These are phyloP conservation scores for Coleophoma cylindrospora DNA, from an alignment of 2,329 filamentous ascomycete genomes.

Conservation along the genomic window DNA sequence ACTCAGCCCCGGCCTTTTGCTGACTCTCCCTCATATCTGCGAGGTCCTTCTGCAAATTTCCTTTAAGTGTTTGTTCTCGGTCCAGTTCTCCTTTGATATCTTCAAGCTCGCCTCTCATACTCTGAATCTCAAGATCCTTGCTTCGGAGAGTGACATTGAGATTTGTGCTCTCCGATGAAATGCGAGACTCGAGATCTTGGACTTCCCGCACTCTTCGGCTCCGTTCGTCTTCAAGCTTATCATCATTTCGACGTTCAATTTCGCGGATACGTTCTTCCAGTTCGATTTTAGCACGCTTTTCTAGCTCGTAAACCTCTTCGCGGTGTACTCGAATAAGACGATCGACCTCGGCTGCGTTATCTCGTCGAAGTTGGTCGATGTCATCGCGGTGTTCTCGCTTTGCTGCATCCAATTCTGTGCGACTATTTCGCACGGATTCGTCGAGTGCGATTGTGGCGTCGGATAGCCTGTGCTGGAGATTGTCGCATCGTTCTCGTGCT, in stretches of 20 bases:
- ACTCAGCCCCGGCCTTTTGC: slow-evolving; percentile 47
- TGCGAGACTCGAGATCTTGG: slow-evolving; percentile 54
- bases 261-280: slow-evolving; percentile 24
- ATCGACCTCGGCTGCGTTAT: slow-evolving; percentile 49
- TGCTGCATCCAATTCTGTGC: slow-evolving; percentile 49
- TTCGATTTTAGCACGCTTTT: slow-evolving; percentile 51
- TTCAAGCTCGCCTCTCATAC: slow-evolving; percentile 40
- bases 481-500: slow-evolving; percentile 34
- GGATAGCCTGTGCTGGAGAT: slow-evolving; percentile 32
- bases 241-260: slow-evolving; percentile 22
- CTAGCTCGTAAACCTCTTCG: slow-evolving; percentile 62
- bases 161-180: slow-evolving; percentile 38
- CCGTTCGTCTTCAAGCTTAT: slow-evolving; percentile 63
- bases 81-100: slow-evolving; percentile 45
- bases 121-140: slow-evolving; percentile 50
- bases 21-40: slow-evolving; percentile 34
- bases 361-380: slow-evolving; percentile 46
- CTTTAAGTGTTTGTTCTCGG: slow-evolving; percentile 51
- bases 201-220: slow-evolving; percentile 55
- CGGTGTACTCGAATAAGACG: slow-evolving; percentile 56
- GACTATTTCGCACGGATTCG: slow-evolving; percentile 40
- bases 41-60: slow-evolving; percentile 38
- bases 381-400: slow-evolving; percentile 49
- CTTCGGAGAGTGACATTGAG: slow-evolving; percentile 20
- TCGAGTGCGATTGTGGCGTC: slow-evolving; percentile 45